Base-by-base conservation (phyloP, 176 grass and related monocot species). In the Phoenix roebelenii region DNA sequence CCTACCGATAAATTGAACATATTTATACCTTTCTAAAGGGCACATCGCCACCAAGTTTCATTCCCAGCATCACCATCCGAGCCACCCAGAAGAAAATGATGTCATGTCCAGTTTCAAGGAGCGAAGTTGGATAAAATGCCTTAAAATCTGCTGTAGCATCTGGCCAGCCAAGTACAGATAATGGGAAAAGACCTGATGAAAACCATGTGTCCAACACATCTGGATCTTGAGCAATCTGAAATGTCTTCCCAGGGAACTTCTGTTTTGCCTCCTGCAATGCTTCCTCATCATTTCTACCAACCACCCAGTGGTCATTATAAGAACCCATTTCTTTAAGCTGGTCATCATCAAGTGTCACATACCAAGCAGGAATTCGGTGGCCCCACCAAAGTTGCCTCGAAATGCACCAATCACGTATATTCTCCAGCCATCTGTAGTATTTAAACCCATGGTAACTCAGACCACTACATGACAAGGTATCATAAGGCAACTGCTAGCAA, bases 341-440 rank as follows among this genome's bases (percentile, higher is more conserved):
- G 17, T 95, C 90, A 25, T 95, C 83, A 66, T 81, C 79, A 32
- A 89, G 64, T 30, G 71, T 84, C 54, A 89, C 83, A 73, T 95
- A 95, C 90, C 86, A 89, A 1, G 86, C 86, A 22, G 90, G 90
- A 17, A 86, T 80, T 3, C 76, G 82, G 63, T 95, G 90, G 22
- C 90, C 90, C 90, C 90, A 95, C 90, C 90, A 95, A 50, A 95
- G 79, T 61, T 95, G 86, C 53, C 90, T 84, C 54, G 90, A 95
- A 51, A 95, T 60, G 53, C 90, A 95, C 90, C 90, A 95, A 69
- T 95, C 90, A 51, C 77, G 90, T 75, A 95, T 95, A 64, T 89
- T 86, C 58, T 86, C 82, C 49, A 95, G 77, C 90, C 90, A 95
- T 83, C 90, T 95, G 68, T 32, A 63, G 58, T n/a, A 1, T 30